Evolutionary conservation across 495 filamentous ascomycete genomes (phyloP), one percentile per base, ranked within the genome.

Genomic region (Penicillium psychrofluorescens): DNA sequence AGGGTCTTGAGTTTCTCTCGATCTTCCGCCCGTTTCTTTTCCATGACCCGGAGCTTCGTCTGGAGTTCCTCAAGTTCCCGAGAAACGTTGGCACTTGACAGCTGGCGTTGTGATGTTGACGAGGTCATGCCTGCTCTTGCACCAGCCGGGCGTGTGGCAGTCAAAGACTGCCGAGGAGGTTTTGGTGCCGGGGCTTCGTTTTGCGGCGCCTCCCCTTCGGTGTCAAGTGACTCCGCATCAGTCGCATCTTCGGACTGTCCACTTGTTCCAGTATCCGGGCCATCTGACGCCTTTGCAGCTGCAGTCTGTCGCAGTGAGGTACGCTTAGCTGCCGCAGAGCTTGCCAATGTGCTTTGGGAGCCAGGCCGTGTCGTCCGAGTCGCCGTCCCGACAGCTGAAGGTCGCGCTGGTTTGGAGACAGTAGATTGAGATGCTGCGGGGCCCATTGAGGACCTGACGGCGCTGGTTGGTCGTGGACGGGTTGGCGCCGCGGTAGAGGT

Each of bases 21-120:
- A 58, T 95, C 89, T 38, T 95, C 90, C 14, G 76, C 56, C 40
- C 88, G 68, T 57, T 92, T 90, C 55, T 87, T 87, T 52, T 92
- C 88, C 56, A 91, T 73, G 8, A 91, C 67, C 31, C 79, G 80
- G 1, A 92, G 65, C 55, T 90, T 91, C 2, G 82, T 78, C 54
- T 88, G 87, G 41, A 91, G 66, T 42, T 90, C 85, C 44, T 91
- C 86, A 29, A 85, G 69, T 51, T 95, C 85, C 46, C 84, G 77
- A 35, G 69, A 70, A 5, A 78, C 55, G 2, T 75, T 71, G 31
- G 69, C 44, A 43, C 46, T 66, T 36, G 62, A 58, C 0, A 31
- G 34, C 34, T 54, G 56, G 15, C 64, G 67, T 51, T 33, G 67
- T 12, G 58, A 54, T 53, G 44, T 61, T 44, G 49, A 51, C 29